Base-by-base conservation (phyloP, 805 yeast species). In the Vanderwaltozyma polyspora region DNA sequence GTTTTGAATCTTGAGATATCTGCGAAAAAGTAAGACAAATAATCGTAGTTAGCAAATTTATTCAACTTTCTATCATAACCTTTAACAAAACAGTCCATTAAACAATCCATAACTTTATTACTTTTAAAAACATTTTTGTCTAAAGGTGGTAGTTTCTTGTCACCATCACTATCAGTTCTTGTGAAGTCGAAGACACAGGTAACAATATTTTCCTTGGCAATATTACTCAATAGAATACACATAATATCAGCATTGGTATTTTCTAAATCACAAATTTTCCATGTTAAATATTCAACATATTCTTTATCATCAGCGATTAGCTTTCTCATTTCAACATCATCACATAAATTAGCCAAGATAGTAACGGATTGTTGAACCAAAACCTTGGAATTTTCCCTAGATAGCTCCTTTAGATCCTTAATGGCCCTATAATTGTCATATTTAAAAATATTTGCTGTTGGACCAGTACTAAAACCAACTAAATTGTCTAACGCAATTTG, bases 21-120 rank as follows among this genome's bases (percentile, higher is more conserved):
- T 11, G 94, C 87, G 59, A 91, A 87, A 53, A 84, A 84, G 55
- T 78, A 85, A 2, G 94, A 71, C 42, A 91, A 64, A 54, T 83
- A 87, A 55, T 87, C 95, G 49, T 61, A 89, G 45, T 72, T 70
- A 3, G 94, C 91, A 46, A 64, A 68, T 48, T 69, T 71, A 62
- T 84, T 85, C 39, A 85, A 64, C 12, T 72, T 57, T 52, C 84
- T 67, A 48, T 80, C 86, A 30, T 70, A 66, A 6, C 95, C 95
- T 51, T 81, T 81, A 27, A 86, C 94, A 52, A 85, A 86, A 50
- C 87, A 76, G 59, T 84, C 94, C 76, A 87, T 74, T 22, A 87
- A 64, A 55, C 87, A 80, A 48, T 83, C 94, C 59, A 85, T 67
- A 5, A 75, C 77, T 17, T 62, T 66, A 9, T 44, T 48, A 42